Percentiles rank a stretch among this genome's conserved stretches.
Conservation (phyloP, 441 rosid genomes). For the Euphorbia corollata region DNA sequence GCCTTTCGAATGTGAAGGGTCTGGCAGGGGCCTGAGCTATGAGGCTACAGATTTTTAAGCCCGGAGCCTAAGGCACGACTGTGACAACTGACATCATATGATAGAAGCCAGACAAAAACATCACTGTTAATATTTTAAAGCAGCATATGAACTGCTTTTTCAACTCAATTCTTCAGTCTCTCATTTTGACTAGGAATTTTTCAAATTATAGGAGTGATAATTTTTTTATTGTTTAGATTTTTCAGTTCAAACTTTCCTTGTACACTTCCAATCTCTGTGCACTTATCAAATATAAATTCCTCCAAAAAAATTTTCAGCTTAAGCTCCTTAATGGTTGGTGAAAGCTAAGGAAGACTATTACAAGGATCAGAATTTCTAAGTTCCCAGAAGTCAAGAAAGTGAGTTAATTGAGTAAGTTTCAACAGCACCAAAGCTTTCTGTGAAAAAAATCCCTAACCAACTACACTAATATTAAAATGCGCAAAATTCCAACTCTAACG, state of each 20-base stretch:
- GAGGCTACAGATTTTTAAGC: too few relatives aligned
- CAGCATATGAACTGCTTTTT: background rate
- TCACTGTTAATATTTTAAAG: background rate
- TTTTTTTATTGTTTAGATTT: background rate
- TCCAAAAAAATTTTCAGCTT: background rate
- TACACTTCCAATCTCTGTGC: background rate
- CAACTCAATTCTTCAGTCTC: background rate
- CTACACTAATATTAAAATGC: background rate
- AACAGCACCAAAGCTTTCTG: background rate
- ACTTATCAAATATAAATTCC: background rate
- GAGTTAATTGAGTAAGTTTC: background rate
- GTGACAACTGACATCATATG: background rate
- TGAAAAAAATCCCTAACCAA: background rate
- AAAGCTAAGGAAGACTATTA: background rate
- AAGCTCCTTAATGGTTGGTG: background rate
- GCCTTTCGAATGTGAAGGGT: too few relatives aligned
- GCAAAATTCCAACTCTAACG: background rate
- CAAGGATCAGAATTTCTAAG: background rate
- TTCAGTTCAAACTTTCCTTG: background rate
- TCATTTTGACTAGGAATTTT: constrained; percentile 2
- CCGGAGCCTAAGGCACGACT: too few relatives aligned
- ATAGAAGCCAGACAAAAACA: constrained; percentile 1
- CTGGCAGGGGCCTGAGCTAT: too few relatives aligned
- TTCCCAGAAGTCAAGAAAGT: constrained; percentile 3
- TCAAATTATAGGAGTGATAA: background rate